Evolutionary conservation across 2,329 filamentous ascomycete species (phyloP), one percentile per base, ranked within the genome.

Genomic region (Pyrenophora tritici-repentis): DNA sequence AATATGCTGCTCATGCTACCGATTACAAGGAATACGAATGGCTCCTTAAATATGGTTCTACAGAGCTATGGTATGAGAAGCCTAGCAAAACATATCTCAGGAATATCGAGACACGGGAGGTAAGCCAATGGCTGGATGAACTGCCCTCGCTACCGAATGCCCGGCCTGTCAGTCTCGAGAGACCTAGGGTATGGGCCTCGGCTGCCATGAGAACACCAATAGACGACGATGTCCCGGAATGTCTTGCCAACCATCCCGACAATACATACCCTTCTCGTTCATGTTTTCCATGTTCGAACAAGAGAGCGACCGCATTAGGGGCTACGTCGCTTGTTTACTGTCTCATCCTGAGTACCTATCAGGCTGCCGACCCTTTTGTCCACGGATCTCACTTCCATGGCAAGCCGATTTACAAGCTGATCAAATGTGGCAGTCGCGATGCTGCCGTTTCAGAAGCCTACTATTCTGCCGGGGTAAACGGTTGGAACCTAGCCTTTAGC

Each of bases 351-450:
- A 64, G 57, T 7, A 65, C 65, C 4, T 55, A 31, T n/a, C 63
- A 69, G 24, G 59, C 57, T 8, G 54, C 42, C 6, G 56, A 65
- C 5, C 44, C 47, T 0, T 60, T 62, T 18, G 39, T 51, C 2
- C 47, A 53, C 31, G 54, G 54, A 2, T 31, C 45, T 0, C 47
- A 59, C 14, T 54, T 42, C 42, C 56, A 57, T 3, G 68, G 67
- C 6, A 50, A 38, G 10, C 56, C 59, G 18, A 67, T 72, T 4
- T 72, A 67, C 59, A 71, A 61, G 36, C 29, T 73, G 6, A 40
- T 68, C 34, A 66, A 59, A 31, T 73, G 65, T 35, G 69, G 71
- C 3, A 69, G 66, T 42, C 60, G 70, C 6, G 67, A 71, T 17
- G 65, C 63, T 10, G 71, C 70, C 0, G 52, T 56, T 2, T 53